These are phyloP conservation scores for Parathielavia hyrcaniae DNA, from an alignment of 495 filamentous ascomycete genomes.

Conservation along the genomic window DNA sequence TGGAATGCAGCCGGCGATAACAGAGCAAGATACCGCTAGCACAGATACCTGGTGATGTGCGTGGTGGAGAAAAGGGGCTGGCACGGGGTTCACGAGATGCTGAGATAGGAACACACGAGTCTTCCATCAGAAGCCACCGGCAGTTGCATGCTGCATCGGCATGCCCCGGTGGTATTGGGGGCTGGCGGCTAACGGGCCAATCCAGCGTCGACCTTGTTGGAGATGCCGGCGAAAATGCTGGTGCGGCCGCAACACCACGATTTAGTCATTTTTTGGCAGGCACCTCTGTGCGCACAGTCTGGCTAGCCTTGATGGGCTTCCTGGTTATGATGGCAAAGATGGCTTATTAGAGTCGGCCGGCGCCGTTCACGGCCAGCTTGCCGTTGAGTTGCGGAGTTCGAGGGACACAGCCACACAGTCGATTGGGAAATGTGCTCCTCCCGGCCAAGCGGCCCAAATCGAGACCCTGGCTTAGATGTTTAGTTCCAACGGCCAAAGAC, in stretches of 20 bases:
- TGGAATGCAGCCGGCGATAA: too few relatives aligned
- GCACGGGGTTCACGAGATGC: too few relatives aligned
- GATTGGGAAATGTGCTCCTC: background rate
- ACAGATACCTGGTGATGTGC: too few relatives aligned
- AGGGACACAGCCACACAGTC: conserved; percentile 1
- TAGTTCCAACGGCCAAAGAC: background rate
- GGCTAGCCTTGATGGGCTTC: background rate
- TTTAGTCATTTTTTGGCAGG: background rate
- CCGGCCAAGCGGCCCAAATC: background rate
- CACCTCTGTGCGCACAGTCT: background rate
- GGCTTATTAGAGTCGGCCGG: too few relatives aligned
- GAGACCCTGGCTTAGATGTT: conserved; percentile 8
- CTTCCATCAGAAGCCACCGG: conserved; percentile 10
- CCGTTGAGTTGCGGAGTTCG: background rate
- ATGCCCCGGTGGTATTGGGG: background rate
- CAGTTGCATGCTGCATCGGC: background rate
- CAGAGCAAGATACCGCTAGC: too few relatives aligned
- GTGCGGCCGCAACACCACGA: background rate
- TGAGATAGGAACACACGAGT: too few relatives aligned
- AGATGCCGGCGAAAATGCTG: background rate
- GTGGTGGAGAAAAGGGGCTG: too few relatives aligned
- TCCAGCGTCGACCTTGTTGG: background rate
- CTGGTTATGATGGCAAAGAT: background rate
- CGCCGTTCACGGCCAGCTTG: too few relatives aligned
- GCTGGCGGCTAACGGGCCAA: conserved; percentile 10